Evolutionary conservation across 768 basidiomycete genomes (phyloP), one percentile per base, ranked within the genome.

Genomic region (Calocybe gangraenosa): DNA sequence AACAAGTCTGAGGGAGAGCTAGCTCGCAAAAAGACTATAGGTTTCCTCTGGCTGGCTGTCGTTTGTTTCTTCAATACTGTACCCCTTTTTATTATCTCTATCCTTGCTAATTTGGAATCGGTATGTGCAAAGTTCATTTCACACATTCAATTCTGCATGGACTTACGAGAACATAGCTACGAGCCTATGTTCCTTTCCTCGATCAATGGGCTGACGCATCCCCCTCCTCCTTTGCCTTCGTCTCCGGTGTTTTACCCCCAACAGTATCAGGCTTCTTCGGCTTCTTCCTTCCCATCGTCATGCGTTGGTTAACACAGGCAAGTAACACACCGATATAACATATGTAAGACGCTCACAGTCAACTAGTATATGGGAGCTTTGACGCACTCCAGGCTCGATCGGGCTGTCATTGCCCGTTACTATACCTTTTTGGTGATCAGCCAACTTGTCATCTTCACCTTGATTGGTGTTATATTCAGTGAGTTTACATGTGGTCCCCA

Each of bases 31-130:
- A 78, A 74, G 56, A 65, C 73, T 23, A 65, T 87, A 19, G 95
- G 96, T n/a, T 88, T 90, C 65, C 48, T 86, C 30, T 76, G 86
- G 64, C 76, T 99, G 42, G 69, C 75, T 17, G 56, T 81, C 22
- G 81, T 97, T 38, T 94, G 92, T 65, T 93, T 92, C 70, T 80
- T 98, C 71, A 94, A 99, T 71, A 97, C 93, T 28, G 71, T 95
- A 8, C 96, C 96, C 15, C 70, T 99, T 14, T 79, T 94, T 59
- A 70, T 90, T 51, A 92, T 98, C 51, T 94, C 95, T 10, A 70
- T 92, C 51, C 70, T 96, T 40, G 92, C 96, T 54, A 98, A 99
- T 68, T 73, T 99, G 70, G 76, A 84, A 40, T 76, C 84, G 31
- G 86, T 92, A 55, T 42, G 84, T 54, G 18, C 11, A 17, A 8